Evolutionary conservation across 139 green algal genomes (phyloP).

Genomic region (Chlorella sp.): DNA sequence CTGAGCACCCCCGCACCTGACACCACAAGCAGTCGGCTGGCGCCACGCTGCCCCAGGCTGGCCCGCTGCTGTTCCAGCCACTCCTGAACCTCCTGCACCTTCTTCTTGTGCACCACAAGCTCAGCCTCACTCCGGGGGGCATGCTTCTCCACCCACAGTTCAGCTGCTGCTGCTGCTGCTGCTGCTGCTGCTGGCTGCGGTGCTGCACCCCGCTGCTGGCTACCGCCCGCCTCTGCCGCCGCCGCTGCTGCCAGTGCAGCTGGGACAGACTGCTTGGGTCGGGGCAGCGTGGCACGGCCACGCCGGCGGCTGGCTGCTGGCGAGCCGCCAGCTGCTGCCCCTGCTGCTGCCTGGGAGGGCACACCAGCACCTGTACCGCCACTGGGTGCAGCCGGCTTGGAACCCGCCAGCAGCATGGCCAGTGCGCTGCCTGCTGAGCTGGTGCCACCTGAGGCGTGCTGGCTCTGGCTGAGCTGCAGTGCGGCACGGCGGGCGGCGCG

Average conservation of each 20-base stretch:
- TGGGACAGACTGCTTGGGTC: neutral
- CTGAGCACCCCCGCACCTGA: slow-evolving; percentile 34
- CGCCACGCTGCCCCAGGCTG: neutral
- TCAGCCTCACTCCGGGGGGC: slow-evolving; percentile 53
- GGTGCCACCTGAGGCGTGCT: neutral
- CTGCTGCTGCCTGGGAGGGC: neutral
- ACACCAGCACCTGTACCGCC: neutral
- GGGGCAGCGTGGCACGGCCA: neutral
- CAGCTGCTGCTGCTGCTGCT: neutral
- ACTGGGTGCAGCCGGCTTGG: neutral
- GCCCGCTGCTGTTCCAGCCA: slow-evolving; percentile 66
- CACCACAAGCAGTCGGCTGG: slow-evolving; percentile 48
- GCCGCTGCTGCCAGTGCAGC: neutral
- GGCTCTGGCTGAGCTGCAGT: slow-evolving; percentile 8
- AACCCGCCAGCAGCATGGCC: slow-evolving; percentile 12
- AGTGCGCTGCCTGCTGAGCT: neutral
- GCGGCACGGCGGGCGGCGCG: neutral
- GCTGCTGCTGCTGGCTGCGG: neutral
- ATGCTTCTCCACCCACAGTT: slow-evolving; percentile 67
- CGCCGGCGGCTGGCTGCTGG: neutral
- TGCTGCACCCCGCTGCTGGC: neutral
- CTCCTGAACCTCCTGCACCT: slow-evolving; percentile 68
- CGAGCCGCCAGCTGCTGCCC: neutral
- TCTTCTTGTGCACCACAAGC: slow-evolving; percentile 75
- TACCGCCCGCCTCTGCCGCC: neutral